Evolutionary conservation across 192 early-diverging fungal genomes (phyloP).

Genomic region (Rhizoclosmatium globosum): DNA sequence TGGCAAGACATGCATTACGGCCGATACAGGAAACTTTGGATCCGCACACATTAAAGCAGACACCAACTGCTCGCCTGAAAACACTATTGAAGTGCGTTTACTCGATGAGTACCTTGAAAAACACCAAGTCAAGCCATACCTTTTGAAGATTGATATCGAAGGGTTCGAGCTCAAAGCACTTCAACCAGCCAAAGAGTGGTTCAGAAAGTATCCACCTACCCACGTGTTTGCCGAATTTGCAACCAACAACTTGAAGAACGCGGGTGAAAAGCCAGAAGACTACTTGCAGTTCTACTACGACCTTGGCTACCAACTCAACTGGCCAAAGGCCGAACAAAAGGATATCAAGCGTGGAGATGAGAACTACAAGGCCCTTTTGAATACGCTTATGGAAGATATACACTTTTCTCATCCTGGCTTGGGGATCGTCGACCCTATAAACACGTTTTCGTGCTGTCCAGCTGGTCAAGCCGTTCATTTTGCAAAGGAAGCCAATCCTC

Average conservation of each 20-base stretch:
- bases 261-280: neutral
- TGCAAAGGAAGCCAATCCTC: too few relatives aligned
- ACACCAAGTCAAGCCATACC: neutral
- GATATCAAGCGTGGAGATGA: too few relatives aligned
- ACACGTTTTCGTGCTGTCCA: too few relatives aligned
- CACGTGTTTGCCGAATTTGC: neutral
- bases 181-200: neutral
- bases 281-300: neutral
- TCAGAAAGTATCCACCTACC: neutral
- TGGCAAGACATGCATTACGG: neutral
- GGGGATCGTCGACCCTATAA: too few relatives aligned
- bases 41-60: neutral
- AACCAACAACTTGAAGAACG: neutral
- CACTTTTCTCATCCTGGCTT: too few relatives aligned
- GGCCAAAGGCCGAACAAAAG: too few relatives aligned
- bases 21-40: neutral
- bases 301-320: constrained; percentile 5
- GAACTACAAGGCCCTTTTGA: too few relatives aligned
- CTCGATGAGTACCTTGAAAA: constrained; percentile 1
- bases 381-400: too few relatives aligned
- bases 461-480: too few relatives aligned
- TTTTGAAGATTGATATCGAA: constrained; percentile 14
- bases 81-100: neutral
- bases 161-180: neutral
- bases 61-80: neutral